Evolutionary conservation across 208 protist species (phyloP).

Genomic region (Novymonas esmeraldas): DNA sequence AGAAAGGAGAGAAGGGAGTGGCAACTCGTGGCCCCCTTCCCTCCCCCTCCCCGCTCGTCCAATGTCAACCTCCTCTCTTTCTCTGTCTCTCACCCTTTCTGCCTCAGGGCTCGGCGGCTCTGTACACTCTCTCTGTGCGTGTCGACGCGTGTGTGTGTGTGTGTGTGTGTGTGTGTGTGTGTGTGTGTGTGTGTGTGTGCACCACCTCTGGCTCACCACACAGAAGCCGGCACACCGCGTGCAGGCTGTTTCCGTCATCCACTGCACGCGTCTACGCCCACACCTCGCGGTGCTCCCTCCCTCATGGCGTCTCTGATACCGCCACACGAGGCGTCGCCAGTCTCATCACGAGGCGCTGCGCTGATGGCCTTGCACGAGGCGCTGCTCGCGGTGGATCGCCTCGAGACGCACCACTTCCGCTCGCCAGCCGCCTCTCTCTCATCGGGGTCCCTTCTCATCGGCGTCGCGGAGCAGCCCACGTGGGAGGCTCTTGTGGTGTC

Average conservation of each 20-base stretch:
- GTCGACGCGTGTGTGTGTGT: background rate
- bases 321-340: background rate
- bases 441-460: background rate
- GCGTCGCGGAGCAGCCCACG: constrained; percentile 4
- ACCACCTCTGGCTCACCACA: background rate
- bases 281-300: background rate
- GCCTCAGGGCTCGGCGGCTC: too few species aligned
- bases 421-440: background rate
- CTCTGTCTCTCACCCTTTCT: too few species aligned
- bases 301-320: background rate
- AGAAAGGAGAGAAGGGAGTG: too few species aligned
- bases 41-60: too few species aligned
- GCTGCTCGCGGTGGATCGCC: constrained; percentile 16
- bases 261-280: too few species aligned
- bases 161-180: background rate
- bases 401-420: constrained; percentile 1
- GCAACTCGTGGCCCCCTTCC: too few species aligned
- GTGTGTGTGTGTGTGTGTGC: background rate
- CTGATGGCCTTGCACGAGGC: constrained; percentile 15
- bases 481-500: constrained; percentile 16
- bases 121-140: background rate
- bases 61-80: too few species aligned
- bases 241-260: background rate
- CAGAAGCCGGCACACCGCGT: background rate
- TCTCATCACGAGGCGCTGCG: constrained; percentile 7